These are phyloP conservation scores for Podosphaera xanthii DNA, from an alignment of 2,329 filamentous ascomycete species.

Conservation along the genomic window DNA sequence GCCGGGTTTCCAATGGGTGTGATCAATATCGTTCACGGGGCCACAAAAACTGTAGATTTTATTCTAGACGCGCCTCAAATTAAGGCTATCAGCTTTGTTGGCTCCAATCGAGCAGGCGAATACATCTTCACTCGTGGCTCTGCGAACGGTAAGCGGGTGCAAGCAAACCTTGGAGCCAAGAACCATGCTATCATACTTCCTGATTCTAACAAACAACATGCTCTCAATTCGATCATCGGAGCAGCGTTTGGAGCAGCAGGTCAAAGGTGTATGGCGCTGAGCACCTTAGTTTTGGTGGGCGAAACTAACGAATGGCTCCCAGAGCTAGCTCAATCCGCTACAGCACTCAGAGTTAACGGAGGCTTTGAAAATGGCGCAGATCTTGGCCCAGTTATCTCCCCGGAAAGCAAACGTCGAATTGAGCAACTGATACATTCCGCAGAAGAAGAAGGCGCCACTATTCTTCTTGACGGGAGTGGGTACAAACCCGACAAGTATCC, in stretches of 20 bases:
- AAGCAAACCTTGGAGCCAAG: constrained; percentile 73
- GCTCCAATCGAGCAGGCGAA: constrained; percentile 69
- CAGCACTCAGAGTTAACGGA: constrained; percentile 49
- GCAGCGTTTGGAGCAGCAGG: constrained; percentile 70
- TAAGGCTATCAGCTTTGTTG: constrained; percentile 73
- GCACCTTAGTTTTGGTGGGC: constrained; percentile 61
- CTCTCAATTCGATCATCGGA: constrained; percentile 62
- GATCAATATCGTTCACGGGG: constrained; percentile 62
- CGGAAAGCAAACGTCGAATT: constrained; percentile 57
- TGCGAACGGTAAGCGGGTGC: constrained; percentile 69
- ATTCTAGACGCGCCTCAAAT: constrained; percentile 67
- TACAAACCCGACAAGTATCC: constrained; percentile 57
- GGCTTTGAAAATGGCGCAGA: constrained; percentile 65
- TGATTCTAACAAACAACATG: constrained; percentile 78
- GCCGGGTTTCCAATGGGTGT: constrained; percentile 66
- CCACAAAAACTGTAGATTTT: constrained; percentile 63
- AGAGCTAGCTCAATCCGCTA: constrained; percentile 56
- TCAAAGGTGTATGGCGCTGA: constrained; percentile 71
- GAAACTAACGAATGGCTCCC: constrained; percentile 66
- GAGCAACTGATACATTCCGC: constrained; percentile 53
- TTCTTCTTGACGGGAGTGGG: constrained; percentile 60
- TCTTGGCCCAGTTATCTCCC: constrained; percentile 61
- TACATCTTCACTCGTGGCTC: constrained; percentile 64
- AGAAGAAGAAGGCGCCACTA: constrained; percentile 58
- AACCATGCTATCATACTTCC: constrained; percentile 70